Conservation (phyloP, 1,139 yeast species). For the Saccharomyces hybrid region DNA sequence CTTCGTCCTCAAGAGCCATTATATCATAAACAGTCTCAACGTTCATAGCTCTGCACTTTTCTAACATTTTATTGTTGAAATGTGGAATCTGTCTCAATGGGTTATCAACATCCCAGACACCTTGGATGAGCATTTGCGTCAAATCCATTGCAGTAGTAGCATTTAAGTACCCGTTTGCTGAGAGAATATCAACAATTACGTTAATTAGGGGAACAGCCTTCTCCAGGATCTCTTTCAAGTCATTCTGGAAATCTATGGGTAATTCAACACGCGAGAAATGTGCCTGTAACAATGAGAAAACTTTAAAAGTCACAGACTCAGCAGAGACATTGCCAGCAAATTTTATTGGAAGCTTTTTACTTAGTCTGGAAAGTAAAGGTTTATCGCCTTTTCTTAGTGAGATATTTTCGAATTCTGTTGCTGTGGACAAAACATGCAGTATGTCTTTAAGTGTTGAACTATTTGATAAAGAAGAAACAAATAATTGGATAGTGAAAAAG, state of each 20-base stretch:
- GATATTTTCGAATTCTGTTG: conserved; percentile 60
- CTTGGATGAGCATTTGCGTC: conserved; percentile 84
- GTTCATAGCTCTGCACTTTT: conserved; percentile 46
- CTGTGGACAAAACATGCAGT: conserved; percentile 51
- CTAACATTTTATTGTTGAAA: conserved; percentile 47
- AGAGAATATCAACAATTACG: conserved; percentile 66
- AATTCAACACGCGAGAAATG: conserved; percentile 62
- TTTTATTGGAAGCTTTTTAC: conserved; percentile 58
- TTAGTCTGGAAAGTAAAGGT: conserved; percentile 40
- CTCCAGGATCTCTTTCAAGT: conserved; percentile 46
- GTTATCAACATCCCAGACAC: conserved; percentile 72
- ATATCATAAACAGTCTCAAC: conserved; percentile 76
- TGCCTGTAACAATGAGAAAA: conserved; percentile 71
- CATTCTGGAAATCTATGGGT: conserved; percentile 53
- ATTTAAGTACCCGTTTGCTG: conserved; percentile 73
- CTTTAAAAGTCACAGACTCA: conserved; percentile 39
- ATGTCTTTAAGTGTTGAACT: conserved; percentile 55
- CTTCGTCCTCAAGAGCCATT: conserved; percentile 77
- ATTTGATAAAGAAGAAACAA: conserved; percentile 42
- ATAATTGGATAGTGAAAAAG: conserved; percentile 56
- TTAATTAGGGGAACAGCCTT: conserved; percentile 46
- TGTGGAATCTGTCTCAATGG: conserved; percentile 79
- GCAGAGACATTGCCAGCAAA: conserved; percentile 47
- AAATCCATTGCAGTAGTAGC: conserved; percentile 82
- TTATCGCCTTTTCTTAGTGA: conserved; percentile 59